Base-by-base conservation (phyloP, 2,329 filamentous ascomycete genomes). In the Colletotrichum sp. region DNA sequence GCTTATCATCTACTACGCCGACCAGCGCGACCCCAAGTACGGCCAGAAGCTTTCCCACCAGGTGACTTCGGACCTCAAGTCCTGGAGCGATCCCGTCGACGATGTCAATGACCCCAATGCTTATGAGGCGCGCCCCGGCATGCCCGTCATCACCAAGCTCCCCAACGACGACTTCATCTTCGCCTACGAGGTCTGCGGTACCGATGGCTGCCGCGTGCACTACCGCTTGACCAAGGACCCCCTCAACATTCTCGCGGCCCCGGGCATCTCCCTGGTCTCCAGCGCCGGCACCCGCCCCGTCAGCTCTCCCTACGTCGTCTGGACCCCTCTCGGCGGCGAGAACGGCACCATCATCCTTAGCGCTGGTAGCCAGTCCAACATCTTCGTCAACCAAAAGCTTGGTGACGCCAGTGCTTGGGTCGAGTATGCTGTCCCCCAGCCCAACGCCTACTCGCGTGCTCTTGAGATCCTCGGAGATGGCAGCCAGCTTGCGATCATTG, bases 31-130 rank as follows among this genome's bases (percentile, higher is more conserved):
- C 78, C 88, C 92, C 77, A 85, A 85, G 3, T 87, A 94, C 80
- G 93, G 93, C 26, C 93, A 95, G 83, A 94, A 94, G 81, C 87
- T 95, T 52, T 88, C 91, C 3, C 93, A 95, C 82, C 92, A 94
- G 82, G 86, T 87, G 15, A 88, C 90, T 3, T 86, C 83, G 2
- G 91, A 95, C 80, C 86, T 94, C 26, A 83, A 85, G 74, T 90
- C 82, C 16, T 95, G 93, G 93, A 87, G 88, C 24, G 71, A 48
- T 15, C 80, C 87, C 1, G 84, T 90, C 6, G 88, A 93, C 68
- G 92, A 95, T 79, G 92, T 93, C 55, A 85, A 89, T 24, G 93
- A 93, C 78, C 83, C 87, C 28, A 88, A 86, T 43, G 55, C 36
- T 70, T 93, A 93, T 82, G 90, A 88, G 5, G 91, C 88, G 72